A percentile compares a stretch with the other conserved stretches of the same genome.
phyloP scores from a whole-genome alignment of 2,329 filamentous ascomycete genomes.

The Metarhizium brunneum region DNA sequence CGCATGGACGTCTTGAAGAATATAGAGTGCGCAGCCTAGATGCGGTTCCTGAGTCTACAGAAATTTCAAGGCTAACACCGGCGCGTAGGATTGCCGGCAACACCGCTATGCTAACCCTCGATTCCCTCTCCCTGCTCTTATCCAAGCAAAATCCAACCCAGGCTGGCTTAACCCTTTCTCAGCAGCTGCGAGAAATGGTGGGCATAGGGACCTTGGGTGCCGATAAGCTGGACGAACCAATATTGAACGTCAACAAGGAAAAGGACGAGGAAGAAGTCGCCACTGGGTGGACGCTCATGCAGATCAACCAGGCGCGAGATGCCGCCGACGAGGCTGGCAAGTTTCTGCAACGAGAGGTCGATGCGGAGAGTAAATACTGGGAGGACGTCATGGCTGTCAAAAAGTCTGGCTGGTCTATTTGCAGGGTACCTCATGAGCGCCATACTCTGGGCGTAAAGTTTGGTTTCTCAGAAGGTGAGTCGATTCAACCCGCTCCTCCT shows the following conservation, averaged over 20 bases:
- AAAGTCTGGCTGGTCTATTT: constrained; percentile 79
- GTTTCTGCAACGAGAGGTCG: constrained; percentile 67
- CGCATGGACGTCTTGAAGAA: constrained; percentile 48
- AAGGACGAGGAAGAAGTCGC: constrained; percentile 48
- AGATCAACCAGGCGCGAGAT: constrained; percentile 65
- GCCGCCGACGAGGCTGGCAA: constrained; percentile 63
- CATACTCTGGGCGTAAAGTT: constrained; percentile 78
- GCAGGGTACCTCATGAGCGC: constrained; percentile 61
- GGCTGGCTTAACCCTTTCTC: constrained; percentile 61
- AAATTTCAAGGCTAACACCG: constrained; percentile 1
- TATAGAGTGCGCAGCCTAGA: constrained; percentile 39
- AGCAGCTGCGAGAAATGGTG: constrained; percentile 58
- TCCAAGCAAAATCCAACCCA: constrained; percentile 71
- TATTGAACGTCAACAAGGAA: constrained; percentile 43
- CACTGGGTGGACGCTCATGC: constrained; percentile 69
- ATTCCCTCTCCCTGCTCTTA: constrained; percentile 74
- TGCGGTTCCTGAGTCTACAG: neutral
- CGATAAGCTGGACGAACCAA: constrained; percentile 54
- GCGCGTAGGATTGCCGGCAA: constrained; percentile 31
- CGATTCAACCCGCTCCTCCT: too few relatives aligned
- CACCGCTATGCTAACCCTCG: constrained; percentile 60
- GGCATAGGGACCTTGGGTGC: constrained; percentile 67
- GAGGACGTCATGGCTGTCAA: constrained; percentile 72
- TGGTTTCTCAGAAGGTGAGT: constrained; percentile 68
- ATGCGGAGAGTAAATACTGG: constrained; percentile 81